Percentiles rank a stretch among this genome's conserved stretches.
Conservation (phyloP, 306 rosid species). For the Psophocarpus tetragonolobus region DNA sequence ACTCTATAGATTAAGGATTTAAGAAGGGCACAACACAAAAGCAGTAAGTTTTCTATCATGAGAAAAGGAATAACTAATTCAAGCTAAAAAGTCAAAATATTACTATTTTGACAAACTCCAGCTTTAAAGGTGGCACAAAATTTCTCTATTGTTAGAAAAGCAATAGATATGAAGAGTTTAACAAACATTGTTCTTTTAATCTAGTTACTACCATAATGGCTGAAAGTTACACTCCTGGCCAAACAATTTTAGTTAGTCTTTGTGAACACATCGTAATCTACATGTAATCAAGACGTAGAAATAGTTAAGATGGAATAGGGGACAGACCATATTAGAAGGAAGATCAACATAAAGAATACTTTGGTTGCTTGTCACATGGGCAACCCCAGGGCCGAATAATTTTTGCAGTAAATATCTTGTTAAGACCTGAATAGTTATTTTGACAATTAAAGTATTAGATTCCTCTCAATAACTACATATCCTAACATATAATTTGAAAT, state of each 20-base stretch:
- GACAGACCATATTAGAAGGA: slow-evolving; percentile 86
- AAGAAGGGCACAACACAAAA: neutral
- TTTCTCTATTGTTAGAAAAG: slow-evolving; percentile 3
- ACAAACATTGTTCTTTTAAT: neutral
- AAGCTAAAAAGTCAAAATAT: neutral
- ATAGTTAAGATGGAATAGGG: slow-evolving; percentile 22
- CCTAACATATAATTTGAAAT: slow-evolving; percentile 6
- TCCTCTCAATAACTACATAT: neutral
- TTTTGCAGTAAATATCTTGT: slow-evolving; percentile 78
- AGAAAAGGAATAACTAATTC: neutral
- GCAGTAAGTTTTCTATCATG: neutral
- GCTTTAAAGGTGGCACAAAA: too few relatives aligned
- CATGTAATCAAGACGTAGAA: neutral
- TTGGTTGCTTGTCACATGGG: slow-evolving; percentile 55
- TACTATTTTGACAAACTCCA: too few relatives aligned
- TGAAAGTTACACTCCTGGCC: neutral
- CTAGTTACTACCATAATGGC: neutral
- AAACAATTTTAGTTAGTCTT: neutral
- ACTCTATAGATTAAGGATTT: neutral
- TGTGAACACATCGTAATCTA: neutral
- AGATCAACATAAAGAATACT: slow-evolving; percentile 75
- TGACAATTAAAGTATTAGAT: slow-evolving; percentile 21
- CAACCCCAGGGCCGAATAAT: slow-evolving; percentile 70
- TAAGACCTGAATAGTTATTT: slow-evolving; percentile 53
- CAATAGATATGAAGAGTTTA: neutral